Conservation (phyloP, 495 filamentous ascomycete species). For the Aspergillus nidulans region DNA sequence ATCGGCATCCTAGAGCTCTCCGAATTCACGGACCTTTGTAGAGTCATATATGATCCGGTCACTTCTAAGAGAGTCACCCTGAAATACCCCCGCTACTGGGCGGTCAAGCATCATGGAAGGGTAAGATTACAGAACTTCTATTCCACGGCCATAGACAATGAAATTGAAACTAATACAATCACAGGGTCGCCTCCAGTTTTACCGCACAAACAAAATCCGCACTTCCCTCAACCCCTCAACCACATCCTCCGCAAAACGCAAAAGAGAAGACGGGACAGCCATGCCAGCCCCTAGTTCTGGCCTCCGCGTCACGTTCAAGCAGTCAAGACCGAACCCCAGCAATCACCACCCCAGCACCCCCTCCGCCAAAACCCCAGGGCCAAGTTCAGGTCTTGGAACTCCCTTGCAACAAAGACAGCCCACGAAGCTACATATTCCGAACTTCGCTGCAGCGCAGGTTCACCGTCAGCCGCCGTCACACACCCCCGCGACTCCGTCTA, state of each 20-base stretch:
- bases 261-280: constrained; percentile 36
- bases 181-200: constrained; percentile 40
- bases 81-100: constrained; percentile 69
- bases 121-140: too few species aligned
- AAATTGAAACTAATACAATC: not conserved
- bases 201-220: constrained; percentile 28
- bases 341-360: constrained; percentile 18
- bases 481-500: constrained; percentile 35
- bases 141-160: too few species aligned
- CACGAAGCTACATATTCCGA: constrained; percentile 38
- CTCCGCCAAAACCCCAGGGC: not conserved
- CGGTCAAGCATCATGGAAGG: constrained; percentile 56
- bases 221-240: constrained; percentile 26
- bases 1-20: constrained; percentile 67
- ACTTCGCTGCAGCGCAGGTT: constrained; percentile 20
- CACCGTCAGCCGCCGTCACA: constrained; percentile 9
- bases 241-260: constrained; percentile 31
- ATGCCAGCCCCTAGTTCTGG: constrained; percentile 37
- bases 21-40: constrained; percentile 74
- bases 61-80: constrained; percentile 59
- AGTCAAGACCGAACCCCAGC: constrained; percentile 29
- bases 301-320: constrained; percentile 45
- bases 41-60: constrained; percentile 63
- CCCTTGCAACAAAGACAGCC: constrained; percentile 13
- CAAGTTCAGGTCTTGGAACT: not conserved